Conservation (phyloP, 805 yeast genomes). For the Suhomyces emberorum region DNA sequence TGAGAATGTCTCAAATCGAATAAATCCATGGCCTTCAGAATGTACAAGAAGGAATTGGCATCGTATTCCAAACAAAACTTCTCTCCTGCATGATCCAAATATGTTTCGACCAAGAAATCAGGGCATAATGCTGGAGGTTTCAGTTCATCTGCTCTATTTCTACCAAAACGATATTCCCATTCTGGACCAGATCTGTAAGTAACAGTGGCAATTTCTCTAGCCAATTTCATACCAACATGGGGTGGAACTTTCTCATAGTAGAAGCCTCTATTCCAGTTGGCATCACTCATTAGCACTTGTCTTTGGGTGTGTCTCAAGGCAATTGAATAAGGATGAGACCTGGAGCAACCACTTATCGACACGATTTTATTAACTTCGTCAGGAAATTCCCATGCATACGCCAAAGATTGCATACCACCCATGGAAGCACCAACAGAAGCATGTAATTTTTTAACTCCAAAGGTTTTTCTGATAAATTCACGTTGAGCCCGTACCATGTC, state of each 20-base stretch:
- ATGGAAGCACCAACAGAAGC: constrained; percentile 89
- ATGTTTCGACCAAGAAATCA: constrained; percentile 88
- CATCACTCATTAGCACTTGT: constrained; percentile 91
- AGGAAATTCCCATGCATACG: constrained; percentile 81
- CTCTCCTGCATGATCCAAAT: constrained; percentile 91
- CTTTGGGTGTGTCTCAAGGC: constrained; percentile 93
- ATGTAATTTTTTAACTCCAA: constrained; percentile 61
- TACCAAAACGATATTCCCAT: constrained; percentile 91
- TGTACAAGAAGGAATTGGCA: constrained; percentile 81
- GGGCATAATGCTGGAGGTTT: constrained; percentile 87
- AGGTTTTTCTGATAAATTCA: constrained; percentile 56
- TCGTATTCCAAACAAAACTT: constrained; percentile 90
- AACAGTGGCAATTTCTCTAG: constrained; percentile 90
- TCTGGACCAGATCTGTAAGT: constrained; percentile 96
- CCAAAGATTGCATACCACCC: constrained; percentile 99
- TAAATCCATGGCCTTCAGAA: constrained; percentile 92
- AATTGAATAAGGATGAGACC: constrained; percentile 90
- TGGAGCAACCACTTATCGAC: constrained; percentile 87
- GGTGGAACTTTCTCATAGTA: constrained; percentile 82
- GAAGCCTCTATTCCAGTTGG: constrained; percentile 90
- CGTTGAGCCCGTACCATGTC: constrained; percentile 93
- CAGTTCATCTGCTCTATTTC: constrained; percentile 78
- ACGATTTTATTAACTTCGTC: constrained; percentile 69
- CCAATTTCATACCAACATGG: constrained; percentile 91
- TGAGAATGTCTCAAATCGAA: constrained; percentile 68